Percentiles rank a stretch among this genome's conserved stretches.
phyloP scores from a whole-genome alignment of 805 yeast genomes.

The Candida coquimbonensis region DNA sequence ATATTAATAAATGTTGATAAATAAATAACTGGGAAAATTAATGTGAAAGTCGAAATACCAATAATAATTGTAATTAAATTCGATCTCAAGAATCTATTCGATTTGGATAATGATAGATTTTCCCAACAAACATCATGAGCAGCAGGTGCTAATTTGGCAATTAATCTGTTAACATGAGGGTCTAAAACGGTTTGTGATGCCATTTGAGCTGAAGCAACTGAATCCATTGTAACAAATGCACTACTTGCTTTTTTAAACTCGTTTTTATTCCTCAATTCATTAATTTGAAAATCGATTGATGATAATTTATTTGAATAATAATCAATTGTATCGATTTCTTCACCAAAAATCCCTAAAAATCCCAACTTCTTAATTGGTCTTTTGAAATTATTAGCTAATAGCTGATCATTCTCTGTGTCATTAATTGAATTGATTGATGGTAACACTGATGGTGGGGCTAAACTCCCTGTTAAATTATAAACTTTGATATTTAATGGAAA shows the following conservation, averaged over 20 bases:
- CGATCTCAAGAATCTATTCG: conserved; percentile 55
- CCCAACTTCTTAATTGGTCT: conserved; percentile 44
- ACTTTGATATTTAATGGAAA: conserved; percentile 17
- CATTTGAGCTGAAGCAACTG: conserved; percentile 94
- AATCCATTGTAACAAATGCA: conserved; percentile 91
- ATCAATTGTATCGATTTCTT: conserved; percentile 73
- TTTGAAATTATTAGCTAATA: neutral
- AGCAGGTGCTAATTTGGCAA: conserved; percentile 86
- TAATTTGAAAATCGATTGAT: conserved; percentile 63
- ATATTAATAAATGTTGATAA: conserved; percentile 75
- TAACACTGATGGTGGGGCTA: conserved; percentile 21
- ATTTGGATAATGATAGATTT: conserved; percentile 70
- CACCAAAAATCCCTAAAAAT: conserved; percentile 50
- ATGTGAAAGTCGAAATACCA: conserved; percentile 53
- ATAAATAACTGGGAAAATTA: conserved; percentile 79
- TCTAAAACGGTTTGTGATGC: conserved; percentile 92
- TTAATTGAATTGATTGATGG: conserved; percentile 8
- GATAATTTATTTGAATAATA: conserved; percentile 61
- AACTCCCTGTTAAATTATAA: conserved; percentile 17
- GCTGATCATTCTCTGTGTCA: conserved; percentile 3
- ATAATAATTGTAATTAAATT: conserved; percentile 32
- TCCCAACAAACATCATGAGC: conserved; percentile 95
- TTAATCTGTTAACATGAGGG: conserved; percentile 77
- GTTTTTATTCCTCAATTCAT: conserved; percentile 58
- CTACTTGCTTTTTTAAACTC: conserved; percentile 73